Base-by-base conservation (phyloP, 192 early-diverging fungal genomes). In the Backusella parvicylindrica region DNA sequence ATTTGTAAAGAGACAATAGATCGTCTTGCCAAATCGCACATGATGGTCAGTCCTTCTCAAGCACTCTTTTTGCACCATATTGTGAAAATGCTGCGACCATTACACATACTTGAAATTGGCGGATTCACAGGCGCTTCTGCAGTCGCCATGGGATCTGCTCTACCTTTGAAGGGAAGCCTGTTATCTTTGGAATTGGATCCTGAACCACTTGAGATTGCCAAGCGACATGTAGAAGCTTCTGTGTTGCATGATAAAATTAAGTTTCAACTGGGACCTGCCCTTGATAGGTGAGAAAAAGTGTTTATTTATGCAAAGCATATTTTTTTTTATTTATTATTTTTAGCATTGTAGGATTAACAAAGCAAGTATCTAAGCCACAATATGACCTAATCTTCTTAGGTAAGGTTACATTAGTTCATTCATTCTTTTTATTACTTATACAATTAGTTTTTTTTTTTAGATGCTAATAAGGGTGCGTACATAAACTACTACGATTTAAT, bases 401-500 rank as follows among this genome's bases (percentile, higher is more conserved):
- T 75, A 75, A 67, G n/a, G 28, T 66, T 40, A 68, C 8, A n/a
- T 0, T 23, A 11, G 31, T 36, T 43, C 16, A 3, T 16, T 41
- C 3, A 64, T 33, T 32, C 32, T 23, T 31, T 32, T 4, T 28
- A 33, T 4, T 28, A 33, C 8, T 23, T 50, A 1, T 49, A 18
- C 33, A 60, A 35, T 4, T 32, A 15, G 21, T 32, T 35, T 16
- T 38, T n/a, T 41, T 15, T 21, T 6, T 21, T 37, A 86, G 93
- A 95, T 71, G 93, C 93, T 0, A 87, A 95, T 77, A 93, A 95
- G 75, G 73, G 76, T 26, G 84, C 82, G 5, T 93, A 95, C 71
- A 83, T 84, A 63, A 78, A 80, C 2, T 92, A 95, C 73, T 91
- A 85, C 47, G 83, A 93, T 38, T 78, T 81, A 11, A 83, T 91